phyloP scores from a whole-genome alignment of 345 rosid species.

The Eucalyptus dawsonii region DNA sequence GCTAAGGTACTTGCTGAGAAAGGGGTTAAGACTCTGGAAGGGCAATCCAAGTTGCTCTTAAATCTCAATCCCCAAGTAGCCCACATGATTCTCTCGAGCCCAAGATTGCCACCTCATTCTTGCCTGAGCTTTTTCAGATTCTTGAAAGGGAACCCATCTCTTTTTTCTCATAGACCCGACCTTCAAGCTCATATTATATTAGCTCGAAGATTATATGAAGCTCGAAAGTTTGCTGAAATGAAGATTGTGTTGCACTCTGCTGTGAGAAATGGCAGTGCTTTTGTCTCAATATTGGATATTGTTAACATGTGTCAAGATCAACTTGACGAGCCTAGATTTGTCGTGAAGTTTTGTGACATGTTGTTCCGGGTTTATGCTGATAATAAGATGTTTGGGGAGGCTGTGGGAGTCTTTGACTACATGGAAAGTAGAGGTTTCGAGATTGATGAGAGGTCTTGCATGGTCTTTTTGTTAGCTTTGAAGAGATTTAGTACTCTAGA shows the following conservation, averaged over 20 bases:
- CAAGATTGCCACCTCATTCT: conserved; percentile 29
- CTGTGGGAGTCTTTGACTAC: conserved; percentile 41
- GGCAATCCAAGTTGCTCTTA: conserved; percentile 22
- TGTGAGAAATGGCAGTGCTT: conserved; percentile 17
- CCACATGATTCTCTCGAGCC: conserved; percentile 41
- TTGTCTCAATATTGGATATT: conserved; percentile 16
- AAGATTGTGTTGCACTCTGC: conserved; percentile 24
- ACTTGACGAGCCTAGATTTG: conserved; percentile 13
- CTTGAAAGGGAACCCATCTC: conserved; percentile 22
- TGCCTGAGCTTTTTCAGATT: conserved; percentile 49
- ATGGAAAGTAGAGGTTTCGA: conserved; percentile 32
- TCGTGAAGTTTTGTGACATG: conserved; percentile 42
- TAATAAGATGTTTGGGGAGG: conserved; percentile 40
- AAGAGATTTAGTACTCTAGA: conserved; percentile 35
- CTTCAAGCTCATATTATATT: conserved; percentile 31
- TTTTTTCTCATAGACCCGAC: conserved; percentile 22
- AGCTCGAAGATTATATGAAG: conserved; percentile 33
- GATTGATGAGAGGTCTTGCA: conserved; percentile 67
- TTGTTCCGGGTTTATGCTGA: conserved; percentile 63
- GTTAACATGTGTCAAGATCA: conserved; percentile 10
- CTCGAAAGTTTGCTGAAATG: conserved; percentile 33
- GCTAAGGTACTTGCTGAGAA: conserved; percentile 7
- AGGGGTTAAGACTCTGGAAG: conserved; percentile 21
- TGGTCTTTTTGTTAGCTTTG: conserved; percentile 53
- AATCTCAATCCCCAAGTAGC: conserved; percentile 25